phyloP scores from a whole-genome alignment of 768 basidiomycete species.

The Tricholoma flavovirens region DNA sequence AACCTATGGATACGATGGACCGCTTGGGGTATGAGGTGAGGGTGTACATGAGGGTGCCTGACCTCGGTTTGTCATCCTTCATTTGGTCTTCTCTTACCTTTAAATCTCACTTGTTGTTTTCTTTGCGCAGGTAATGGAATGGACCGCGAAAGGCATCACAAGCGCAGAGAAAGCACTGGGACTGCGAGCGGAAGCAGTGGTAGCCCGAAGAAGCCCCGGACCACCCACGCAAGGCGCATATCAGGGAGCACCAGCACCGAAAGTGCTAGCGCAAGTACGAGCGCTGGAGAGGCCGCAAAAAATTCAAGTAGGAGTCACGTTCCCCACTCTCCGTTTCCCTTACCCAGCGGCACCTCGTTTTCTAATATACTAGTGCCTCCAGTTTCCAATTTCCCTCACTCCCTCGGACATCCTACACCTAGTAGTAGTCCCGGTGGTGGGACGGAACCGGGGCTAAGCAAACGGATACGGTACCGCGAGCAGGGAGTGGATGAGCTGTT shows the following conservation, averaged over 20 bases:
- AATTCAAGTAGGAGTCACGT: background rate
- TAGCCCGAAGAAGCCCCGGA: conserved; percentile 15
- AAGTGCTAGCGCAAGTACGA: conserved; percentile 9
- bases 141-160: conserved; percentile 42
- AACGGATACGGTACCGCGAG: conserved; percentile 65
- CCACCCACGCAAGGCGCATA: conserved; percentile 21
- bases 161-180: conserved; percentile 9
- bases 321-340: conserved; percentile 1
- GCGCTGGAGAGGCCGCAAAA: conserved; percentile 1
- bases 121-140: conserved; percentile 41
- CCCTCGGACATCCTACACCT: background rate
- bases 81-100: background rate
- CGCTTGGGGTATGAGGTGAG: conserved; percentile 71
- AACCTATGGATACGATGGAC: conserved; percentile 69
- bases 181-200: conserved; percentile 3
- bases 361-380: background rate
- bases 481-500: conserved; percentile 95
- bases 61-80: conserved; percentile 33
- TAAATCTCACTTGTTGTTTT: background rate
- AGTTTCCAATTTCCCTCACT: background rate
- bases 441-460: background rate
- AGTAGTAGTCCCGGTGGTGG: conserved; percentile 11
- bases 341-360: background rate
- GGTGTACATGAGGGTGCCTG: conserved; percentile 66
- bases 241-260: conserved; percentile 29